A percentile compares a stretch with the other conserved stretches of the same genome.
phyloP scores from a whole-genome alignment of 768 basidiomycete genomes.

The Suillus discolor region DNA sequence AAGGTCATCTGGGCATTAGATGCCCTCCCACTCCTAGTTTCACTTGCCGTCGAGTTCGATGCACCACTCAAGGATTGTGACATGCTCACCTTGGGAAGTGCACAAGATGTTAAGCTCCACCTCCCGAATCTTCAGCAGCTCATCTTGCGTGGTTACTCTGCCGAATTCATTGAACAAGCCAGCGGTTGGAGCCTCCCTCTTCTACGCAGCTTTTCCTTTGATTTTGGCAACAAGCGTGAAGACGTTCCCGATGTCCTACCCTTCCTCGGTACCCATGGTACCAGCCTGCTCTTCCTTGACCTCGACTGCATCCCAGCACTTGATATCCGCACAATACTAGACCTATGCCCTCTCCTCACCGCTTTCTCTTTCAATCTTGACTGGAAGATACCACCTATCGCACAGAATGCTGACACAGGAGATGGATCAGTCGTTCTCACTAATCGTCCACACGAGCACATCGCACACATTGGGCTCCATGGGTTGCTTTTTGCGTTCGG shows the following conservation, averaged over 20 bases:
- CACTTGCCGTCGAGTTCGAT: slow-evolving; percentile 57
- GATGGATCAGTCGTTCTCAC: slow-evolving; percentile 42
- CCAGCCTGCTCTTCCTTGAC: slow-evolving; percentile 63
- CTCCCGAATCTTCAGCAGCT: slow-evolving; percentile 65
- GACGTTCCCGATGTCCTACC: slow-evolving; percentile 60
- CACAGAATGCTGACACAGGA: slow-evolving; percentile 21
- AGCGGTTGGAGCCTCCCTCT: slow-evolving; percentile 65
- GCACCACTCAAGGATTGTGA: slow-evolving; percentile 38
- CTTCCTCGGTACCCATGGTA: slow-evolving; percentile 64
- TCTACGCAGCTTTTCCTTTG: slow-evolving; percentile 58
- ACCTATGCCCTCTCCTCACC: slow-evolving; percentile 60
- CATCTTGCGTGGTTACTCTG: slow-evolving; percentile 58
- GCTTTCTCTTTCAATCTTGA: slow-evolving; percentile 77
- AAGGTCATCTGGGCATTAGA: slow-evolving; percentile 77
- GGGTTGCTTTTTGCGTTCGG: slow-evolving; percentile 72
- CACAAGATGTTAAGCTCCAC: slow-evolving; percentile 53
- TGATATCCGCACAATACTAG: slow-evolving; percentile 61
- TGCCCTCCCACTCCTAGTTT: slow-evolving; percentile 57
- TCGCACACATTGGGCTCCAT: slow-evolving; percentile 68
- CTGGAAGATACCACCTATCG: slow-evolving; percentile 52
- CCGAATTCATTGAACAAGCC: slow-evolving; percentile 71
- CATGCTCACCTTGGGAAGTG: slow-evolving; percentile 58
- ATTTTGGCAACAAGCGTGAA: slow-evolving; percentile 37
- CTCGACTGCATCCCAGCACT: slow-evolving; percentile 58
- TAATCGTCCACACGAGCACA: slow-evolving; percentile 54